Evolutionary conservation across 208 protist species (phyloP), one percentile per base, ranked within the genome.

Genomic region (Novymonas esmeraldas): DNA sequence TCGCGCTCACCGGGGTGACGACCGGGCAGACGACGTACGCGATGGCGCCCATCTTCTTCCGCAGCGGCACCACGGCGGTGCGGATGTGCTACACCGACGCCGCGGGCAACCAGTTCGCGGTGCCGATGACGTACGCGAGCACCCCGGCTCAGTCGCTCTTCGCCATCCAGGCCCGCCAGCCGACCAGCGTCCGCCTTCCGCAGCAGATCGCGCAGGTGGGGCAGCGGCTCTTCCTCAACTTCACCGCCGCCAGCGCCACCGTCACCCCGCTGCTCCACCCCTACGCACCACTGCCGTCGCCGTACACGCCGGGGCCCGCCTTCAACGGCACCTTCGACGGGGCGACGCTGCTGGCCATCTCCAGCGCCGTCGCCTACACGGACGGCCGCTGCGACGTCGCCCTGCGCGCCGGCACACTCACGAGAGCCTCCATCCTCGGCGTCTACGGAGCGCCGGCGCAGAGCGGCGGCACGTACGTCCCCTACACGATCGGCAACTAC

Each of bases 61-160:
- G 81, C 34, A 58, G 49, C 14, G 81, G 78, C 49, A 94, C 81
- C 5, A 85, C 5, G 10, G 42, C 76, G 1, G 59, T 96, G 16
- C 81, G 84, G 13, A 70, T 94, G 68, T 96, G 91, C 70, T 96
- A 94, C 79, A 80, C 67, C 38, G 89, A 96, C 75, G 72, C 76
- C 46, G 81, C 59, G 6, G 88, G 88, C 44, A 93, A 90, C 51
- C 70, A 93, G 64, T 96, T 90, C 63, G 84, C 87, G 16, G 79
- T 96, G 13, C 88, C 91, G 4, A 61, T 96, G 36, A 41, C 76
- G 38, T 69, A 76, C 57, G 41, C 41, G 31, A 66, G 29, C 13
- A 24, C 50, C 13, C 77, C 73, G 11, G 64, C 49, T 1, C 33
- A 57, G 39, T 92, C 86, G 7, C 1, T 70, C 33, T 79, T 89